Percentiles rank a stretch among this genome's conserved stretches.
Evolutionary conservation across 345 rosid genomes (phyloP).

Genomic region (Arabidopsis suecica): DNA sequence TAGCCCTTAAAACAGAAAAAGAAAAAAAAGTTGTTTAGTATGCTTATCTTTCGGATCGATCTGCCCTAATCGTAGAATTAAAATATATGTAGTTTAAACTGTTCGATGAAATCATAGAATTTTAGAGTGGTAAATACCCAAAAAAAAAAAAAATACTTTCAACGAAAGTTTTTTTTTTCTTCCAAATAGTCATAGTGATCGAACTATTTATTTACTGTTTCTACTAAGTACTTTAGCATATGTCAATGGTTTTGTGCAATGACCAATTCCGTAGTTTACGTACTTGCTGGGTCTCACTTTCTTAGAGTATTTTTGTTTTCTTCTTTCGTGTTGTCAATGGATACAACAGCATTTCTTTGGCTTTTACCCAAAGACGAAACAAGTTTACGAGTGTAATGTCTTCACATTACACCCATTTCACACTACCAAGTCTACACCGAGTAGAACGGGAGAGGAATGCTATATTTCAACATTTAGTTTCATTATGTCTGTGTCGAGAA

Average conservation of each 20-base stretch:
- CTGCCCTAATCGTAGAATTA: neutral
- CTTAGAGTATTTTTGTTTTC: slow-evolving; percentile 13
- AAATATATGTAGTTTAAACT: neutral
- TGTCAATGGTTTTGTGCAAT: slow-evolving; percentile 17
- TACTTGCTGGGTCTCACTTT: slow-evolving; percentile 18
- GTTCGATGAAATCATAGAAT: neutral
- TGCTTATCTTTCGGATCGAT: too few species aligned
- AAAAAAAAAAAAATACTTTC: neutral
- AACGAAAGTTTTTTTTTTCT: too few species aligned
- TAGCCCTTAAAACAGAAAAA: neutral
- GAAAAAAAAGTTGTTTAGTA: neutral
- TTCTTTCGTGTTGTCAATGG: slow-evolving; percentile 30
- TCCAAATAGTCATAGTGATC: neutral
- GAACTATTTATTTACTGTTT: slow-evolving; percentile 1
- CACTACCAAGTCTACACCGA: slow-evolving; percentile 27
- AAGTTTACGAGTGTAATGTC: slow-evolving; percentile 16
- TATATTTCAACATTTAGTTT: slow-evolving; percentile 15
- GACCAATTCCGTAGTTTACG: slow-evolving; percentile 21
- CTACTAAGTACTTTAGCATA: neutral
- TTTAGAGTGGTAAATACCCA: neutral
- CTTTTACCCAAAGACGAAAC: slow-evolving; percentile 28
- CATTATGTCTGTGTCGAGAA: neutral
- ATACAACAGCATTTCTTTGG: slow-evolving; percentile 38
- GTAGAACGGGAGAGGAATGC: slow-evolving; percentile 32
- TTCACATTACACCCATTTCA: slow-evolving; percentile 30